Evolutionary conservation across 148 eudicot genomes (phyloP).

Genomic region (Persicaria tinctoria): DNA sequence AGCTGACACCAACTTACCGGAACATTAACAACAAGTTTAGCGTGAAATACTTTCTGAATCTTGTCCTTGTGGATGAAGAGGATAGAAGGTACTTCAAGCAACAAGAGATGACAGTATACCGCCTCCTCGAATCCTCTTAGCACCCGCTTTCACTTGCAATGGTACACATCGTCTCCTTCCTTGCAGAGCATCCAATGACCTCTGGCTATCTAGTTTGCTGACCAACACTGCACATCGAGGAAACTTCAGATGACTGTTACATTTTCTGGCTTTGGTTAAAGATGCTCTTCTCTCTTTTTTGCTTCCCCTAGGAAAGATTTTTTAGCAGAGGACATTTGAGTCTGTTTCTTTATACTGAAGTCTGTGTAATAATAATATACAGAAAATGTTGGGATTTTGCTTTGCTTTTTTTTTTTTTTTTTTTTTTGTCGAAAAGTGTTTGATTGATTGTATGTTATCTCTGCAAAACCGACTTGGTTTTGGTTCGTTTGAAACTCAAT

Average conservation of each 20-base stretch:
- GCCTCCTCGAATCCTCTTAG: conserved; percentile 42
- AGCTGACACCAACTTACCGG: conserved; percentile 86
- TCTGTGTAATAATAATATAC: not conserved
- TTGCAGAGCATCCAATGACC: not conserved
- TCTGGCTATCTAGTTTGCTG: not conserved
- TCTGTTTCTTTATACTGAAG: not conserved
- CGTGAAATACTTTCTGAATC: conserved; percentile 85
- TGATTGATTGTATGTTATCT: no score
- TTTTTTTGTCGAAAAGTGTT: not conserved
- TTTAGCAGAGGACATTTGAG: not conserved
- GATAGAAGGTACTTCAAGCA: conserved; percentile 97
- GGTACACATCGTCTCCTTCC: not conserved
- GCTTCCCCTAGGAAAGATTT: not conserved
- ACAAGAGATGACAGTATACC: conserved; percentile 84
- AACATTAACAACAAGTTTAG: conserved; percentile 98
- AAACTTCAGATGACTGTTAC: not conserved
- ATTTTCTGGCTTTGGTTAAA: not conserved
- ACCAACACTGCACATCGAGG: not conserved
- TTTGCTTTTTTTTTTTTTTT: not conserved
- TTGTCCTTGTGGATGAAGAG: conserved; percentile 95
- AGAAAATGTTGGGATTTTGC: conserved; percentile 1
- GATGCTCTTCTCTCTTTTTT: not conserved
- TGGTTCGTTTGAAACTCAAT: no score
- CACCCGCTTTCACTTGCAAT: not conserved
- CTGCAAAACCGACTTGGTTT: no score